phyloP scores from a whole-genome alignment of 495 filamentous ascomycete genomes.

The Penicillium canariense region DNA sequence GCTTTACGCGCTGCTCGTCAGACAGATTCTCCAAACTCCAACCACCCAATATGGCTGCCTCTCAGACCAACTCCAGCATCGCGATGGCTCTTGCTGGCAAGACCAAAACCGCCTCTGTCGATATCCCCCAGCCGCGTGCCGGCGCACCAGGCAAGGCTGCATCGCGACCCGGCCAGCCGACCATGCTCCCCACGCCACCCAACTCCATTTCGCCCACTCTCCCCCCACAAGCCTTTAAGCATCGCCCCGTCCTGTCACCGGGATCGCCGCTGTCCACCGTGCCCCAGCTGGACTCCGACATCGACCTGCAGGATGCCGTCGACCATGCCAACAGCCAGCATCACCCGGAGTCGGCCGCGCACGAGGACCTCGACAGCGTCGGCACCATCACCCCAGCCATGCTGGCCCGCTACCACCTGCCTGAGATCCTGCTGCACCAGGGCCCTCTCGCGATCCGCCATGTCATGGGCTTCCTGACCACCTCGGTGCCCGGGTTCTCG shows the following conservation, averaged over 20 bases:
- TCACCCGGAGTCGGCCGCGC: slow-evolving; percentile 32
- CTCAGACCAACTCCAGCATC: slow-evolving; percentile 54
- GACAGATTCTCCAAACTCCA: slow-evolving; percentile 5
- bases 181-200: slow-evolving; percentile 82
- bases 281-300: slow-evolving; percentile 79
- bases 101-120: slow-evolving; percentile 59
- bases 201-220: slow-evolving; percentile 93
- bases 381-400: slow-evolving; percentile 83
- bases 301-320: slow-evolving; percentile 74
- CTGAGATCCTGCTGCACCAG: slow-evolving; percentile 82
- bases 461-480: slow-evolving; percentile 89
- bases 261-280: slow-evolving; percentile 51
- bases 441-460: slow-evolving; percentile 92
- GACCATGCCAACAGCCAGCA: slow-evolving; percentile 48
- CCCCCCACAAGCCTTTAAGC: slow-evolving; percentile 72
- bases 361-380: slow-evolving; percentile 61
- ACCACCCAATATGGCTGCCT: slow-evolving; percentile 42
- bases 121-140: slow-evolving; percentile 70
- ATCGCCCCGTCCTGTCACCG: slow-evolving; percentile 38
- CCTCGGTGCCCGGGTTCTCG: slow-evolving; percentile 89
- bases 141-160: slow-evolving; percentile 58
- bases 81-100: slow-evolving; percentile 63
- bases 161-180: slow-evolving; percentile 54
- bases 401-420: slow-evolving; percentile 88
- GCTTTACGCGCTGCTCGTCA: slow-evolving; percentile 3